A percentile compares a stretch with the other conserved stretches of the same genome.
phyloP scores from a whole-genome alignment of 345 rosid species.

The Noccaea caerulescens region DNA sequence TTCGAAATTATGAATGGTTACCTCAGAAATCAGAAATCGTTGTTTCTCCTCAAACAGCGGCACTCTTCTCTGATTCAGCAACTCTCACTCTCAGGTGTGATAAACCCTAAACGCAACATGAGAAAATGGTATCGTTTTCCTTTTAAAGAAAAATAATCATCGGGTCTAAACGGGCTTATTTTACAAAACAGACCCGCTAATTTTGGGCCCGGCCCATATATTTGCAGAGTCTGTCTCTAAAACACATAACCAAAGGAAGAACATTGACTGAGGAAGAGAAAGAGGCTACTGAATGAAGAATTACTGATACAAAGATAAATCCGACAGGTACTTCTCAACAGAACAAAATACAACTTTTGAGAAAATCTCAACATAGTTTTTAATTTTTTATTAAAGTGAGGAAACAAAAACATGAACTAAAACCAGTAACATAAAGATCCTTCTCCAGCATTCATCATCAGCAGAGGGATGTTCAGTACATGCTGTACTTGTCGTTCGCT shows the following conservation, averaged over 20 bases:
- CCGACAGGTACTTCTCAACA: slow-evolving; percentile 44
- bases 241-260: slow-evolving; percentile 1
- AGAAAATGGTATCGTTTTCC: too few relatives aligned
- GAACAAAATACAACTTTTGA: slow-evolving; percentile 44
- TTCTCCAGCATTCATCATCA: slow-evolving; percentile 23
- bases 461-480: slow-evolving; percentile 51
- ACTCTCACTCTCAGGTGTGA: too few relatives aligned
- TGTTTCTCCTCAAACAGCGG: too few relatives aligned
- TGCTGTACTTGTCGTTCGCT: slow-evolving; percentile 58
- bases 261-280: slow-evolving; percentile 18
- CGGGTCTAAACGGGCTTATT: too few relatives aligned
- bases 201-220: slow-evolving; percentile 1
- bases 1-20: too few relatives aligned
- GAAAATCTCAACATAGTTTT: slow-evolving; percentile 42
- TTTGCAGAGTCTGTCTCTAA: slow-evolving; percentile 42
- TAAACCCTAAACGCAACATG: too few relatives aligned
- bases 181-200: too few relatives aligned
- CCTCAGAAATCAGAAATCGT: too few relatives aligned
- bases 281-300: slow-evolving; percentile 30
- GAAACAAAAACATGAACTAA: slow-evolving; percentile 23
- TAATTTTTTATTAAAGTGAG: slow-evolving; percentile 43
- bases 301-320: slow-evolving; percentile 42
- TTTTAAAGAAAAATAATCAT: too few relatives aligned
- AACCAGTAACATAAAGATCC: slow-evolving; percentile 35
- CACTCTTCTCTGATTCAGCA: too few relatives aligned